phyloP scores from a whole-genome alignment of 306 rosid species.

The Echinosophora koreensis region DNA sequence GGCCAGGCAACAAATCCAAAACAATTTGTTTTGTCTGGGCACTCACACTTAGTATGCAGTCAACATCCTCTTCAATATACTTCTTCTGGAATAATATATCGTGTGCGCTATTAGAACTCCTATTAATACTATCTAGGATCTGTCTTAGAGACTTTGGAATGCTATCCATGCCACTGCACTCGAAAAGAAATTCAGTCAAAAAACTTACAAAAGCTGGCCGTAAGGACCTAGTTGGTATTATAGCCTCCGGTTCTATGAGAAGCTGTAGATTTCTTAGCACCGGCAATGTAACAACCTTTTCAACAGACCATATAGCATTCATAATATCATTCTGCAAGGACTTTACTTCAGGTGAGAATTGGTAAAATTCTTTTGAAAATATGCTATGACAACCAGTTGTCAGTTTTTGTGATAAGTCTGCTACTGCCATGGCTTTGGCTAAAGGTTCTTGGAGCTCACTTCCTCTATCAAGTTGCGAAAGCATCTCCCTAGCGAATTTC shows the following conservation, averaged over 20 bases:
- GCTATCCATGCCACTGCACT: conserved; percentile 73
- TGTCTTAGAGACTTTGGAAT: conserved; percentile 66
- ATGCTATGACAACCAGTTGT: conserved; percentile 55
- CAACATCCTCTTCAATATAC: conserved; percentile 68
- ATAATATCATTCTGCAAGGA: conserved; percentile 73
- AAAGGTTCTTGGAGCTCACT: conserved; percentile 69
- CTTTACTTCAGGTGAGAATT: conserved; percentile 67
- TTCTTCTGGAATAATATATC: conserved; percentile 45
- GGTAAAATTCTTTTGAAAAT: conserved; percentile 56
- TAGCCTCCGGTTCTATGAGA: conserved; percentile 67
- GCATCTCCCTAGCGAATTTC: conserved; percentile 56
- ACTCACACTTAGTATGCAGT: conserved; percentile 72
- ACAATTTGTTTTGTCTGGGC: conserved; percentile 77
- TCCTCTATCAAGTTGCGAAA: conserved; percentile 56
- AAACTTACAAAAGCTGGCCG: conserved; percentile 59
- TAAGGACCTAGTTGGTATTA: conserved; percentile 55
- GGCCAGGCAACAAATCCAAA: conserved; percentile 63
- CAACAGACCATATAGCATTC: conserved; percentile 71
- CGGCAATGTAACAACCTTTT: conserved; percentile 45
- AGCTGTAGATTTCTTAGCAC: conserved; percentile 63
- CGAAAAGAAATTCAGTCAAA: conserved; percentile 72
- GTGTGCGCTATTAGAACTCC: conserved; percentile 45
- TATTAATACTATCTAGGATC: conserved; percentile 59
- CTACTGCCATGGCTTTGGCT: conserved; percentile 86
- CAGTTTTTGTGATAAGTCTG: conserved; percentile 70